Conservation (phyloP, 306 rosid genomes). For the Acacia melanoxylon region DNA sequence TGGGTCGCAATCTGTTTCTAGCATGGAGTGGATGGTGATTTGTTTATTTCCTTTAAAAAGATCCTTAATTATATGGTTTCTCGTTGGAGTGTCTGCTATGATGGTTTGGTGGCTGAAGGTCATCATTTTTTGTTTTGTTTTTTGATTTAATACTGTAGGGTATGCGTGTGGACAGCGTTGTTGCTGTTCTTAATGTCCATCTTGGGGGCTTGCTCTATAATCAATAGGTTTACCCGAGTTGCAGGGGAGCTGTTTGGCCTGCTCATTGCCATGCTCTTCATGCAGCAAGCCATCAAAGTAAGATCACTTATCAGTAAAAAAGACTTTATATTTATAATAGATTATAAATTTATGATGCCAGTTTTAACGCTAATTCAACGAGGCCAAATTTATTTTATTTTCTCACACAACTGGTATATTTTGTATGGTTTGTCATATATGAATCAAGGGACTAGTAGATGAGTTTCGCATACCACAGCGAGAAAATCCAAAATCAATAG, state of each 20-base stretch:
- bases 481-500: conserved; percentile 42
- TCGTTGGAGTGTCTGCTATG: neutral
- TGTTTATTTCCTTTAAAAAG: neutral
- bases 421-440: neutral
- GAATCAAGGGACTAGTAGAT: conserved; percentile 76
- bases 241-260: conserved; percentile 95
- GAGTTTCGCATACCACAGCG: conserved; percentile 79
- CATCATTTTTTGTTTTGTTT: neutral
- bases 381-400: neutral
- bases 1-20: conserved; percentile 62
- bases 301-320: conserved; percentile 2
- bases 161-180: conserved; percentile 91
- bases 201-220: conserved; percentile 95
- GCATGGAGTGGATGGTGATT: conserved; percentile 76
- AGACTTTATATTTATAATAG: neutral
- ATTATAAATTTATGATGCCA: neutral
- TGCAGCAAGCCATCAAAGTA: conserved; percentile 96
- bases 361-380: neutral
- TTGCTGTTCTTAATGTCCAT: conserved; percentile 77
- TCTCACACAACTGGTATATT: neutral
- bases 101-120: conserved; percentile 6
- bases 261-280: conserved; percentile 97
- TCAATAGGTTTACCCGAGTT: conserved; percentile 89
- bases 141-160: conserved; percentile 53
- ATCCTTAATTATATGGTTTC: neutral